These are phyloP conservation scores for Vigna angularis DNA, from an alignment of 306 rosid species.

Conservation along the genomic window DNA sequence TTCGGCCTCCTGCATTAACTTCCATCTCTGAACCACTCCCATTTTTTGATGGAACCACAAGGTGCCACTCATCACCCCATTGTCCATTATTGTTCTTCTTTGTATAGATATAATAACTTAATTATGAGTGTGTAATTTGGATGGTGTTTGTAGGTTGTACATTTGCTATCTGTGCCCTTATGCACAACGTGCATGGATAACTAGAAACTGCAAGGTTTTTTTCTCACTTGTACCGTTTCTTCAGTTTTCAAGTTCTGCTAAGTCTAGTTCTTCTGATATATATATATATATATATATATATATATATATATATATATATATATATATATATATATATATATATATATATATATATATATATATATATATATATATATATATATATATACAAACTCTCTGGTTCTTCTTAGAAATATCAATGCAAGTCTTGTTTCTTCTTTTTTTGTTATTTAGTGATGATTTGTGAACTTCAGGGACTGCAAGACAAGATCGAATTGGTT, in stretches of 20 bases:
- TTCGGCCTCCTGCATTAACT: constrained; percentile 36
- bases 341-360: no score
- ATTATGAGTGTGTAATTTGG: background rate
- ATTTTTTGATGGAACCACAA: constrained; percentile 73
- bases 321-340: no score
- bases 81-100: constrained; percentile 1
- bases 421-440: no score
- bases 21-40: constrained; percentile 67
- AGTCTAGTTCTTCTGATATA: no score
- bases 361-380: no score
- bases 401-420: no score
- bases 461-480: constrained; percentile 50
- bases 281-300: no score
- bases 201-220: constrained; percentile 72
- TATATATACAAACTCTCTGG: no score
- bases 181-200: constrained; percentile 83
- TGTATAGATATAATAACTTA: background rate
- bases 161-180: constrained; percentile 57
- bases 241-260: no score
- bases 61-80: constrained; percentile 37
- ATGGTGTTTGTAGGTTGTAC: constrained; percentile 56
- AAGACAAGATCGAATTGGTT: constrained; percentile 69
- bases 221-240: background rate
- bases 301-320: no score
- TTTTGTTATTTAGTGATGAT: background rate